Percentiles rank a stretch among this genome's conserved stretches.
Conservation (phyloP, 352 stramenopile species). For the Plasmopara halstedii region DNA sequence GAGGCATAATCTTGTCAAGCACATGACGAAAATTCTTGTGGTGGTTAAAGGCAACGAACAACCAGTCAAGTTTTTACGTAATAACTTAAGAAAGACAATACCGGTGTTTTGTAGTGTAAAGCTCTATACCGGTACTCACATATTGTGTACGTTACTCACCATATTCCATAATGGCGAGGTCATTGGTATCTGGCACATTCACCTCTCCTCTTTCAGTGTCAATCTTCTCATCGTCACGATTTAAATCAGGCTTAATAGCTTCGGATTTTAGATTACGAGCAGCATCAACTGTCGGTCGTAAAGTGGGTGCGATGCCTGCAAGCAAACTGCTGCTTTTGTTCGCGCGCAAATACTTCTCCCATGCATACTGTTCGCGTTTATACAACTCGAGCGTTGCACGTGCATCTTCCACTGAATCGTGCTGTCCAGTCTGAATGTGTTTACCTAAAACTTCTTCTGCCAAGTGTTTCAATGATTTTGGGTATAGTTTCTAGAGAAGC, state of each 20-base stretch:
- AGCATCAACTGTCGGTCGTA: conserved; percentile 26
- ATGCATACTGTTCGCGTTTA: conserved; percentile 75
- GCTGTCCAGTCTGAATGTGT: conserved; percentile 75
- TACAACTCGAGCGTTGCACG: conserved; percentile 69
- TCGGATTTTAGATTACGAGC: conserved; percentile 11
- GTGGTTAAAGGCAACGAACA: not conserved
- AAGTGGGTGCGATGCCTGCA: conserved; percentile 38
- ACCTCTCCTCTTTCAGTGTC: conserved; percentile 12
- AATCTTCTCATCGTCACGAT: conserved; percentile 26
- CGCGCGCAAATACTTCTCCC: conserved; percentile 78
- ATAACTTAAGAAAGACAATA: not conserved
- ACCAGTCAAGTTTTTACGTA: not conserved
- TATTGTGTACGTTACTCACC: conserved; percentile 36
- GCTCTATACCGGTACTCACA: conserved; percentile 13
- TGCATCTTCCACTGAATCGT: conserved; percentile 85
- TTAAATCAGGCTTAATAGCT: conserved; percentile 26
- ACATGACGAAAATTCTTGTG: not conserved
- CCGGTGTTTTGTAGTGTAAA: not conserved
- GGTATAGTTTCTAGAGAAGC: conserved; percentile 67
- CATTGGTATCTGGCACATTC: conserved; percentile 46
- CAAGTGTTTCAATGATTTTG: conserved; percentile 75
- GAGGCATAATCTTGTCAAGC: conserved; percentile 15
- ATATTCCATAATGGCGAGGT: conserved; percentile 69
- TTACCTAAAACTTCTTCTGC: conserved; percentile 54
- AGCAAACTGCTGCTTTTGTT: conserved; percentile 47